Base-by-base conservation (phyloP, 1,284 basidiomycete genomes). In the Cutaneotrichosporon daszewskae region DNA sequence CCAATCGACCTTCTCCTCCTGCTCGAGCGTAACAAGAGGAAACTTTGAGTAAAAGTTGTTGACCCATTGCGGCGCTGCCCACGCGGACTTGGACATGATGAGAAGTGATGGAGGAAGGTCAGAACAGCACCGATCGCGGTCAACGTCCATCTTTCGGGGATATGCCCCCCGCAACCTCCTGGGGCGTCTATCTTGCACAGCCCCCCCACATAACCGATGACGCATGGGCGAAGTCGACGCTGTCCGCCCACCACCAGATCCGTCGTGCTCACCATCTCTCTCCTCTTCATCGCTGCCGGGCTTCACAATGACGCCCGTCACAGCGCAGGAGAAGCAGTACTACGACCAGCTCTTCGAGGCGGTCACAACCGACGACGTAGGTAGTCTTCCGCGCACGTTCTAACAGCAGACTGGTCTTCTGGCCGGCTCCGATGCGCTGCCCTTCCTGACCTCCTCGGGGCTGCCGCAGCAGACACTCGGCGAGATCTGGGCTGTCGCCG, bases 401-500 rank as follows among this genome's bases (percentile, higher is more conserved):
- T 26, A 6, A 31, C 16, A 17, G 18, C 47, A 87, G 73, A 76
- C 83, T 40, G 87, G 86, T 18, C 79, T 88, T 49, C 74, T 94
- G 61, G 85, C 85, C 16, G 87, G 88, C 57, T 85, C 88, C 49
- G 81, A 84, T 55, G 89, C 87, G 29, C 82, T 91, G 64, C 80
- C 79, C 61, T 74, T 89, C 44, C 86, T 92, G 59, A 76, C 79
- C 47, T 83, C 86, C 43, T 83, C 87, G 34, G 84, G 84, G 58
- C 78, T 94, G 43, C 72, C 80, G 23, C 81, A 87, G 8, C 73
- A 77, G n/a, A 76, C 79, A 26, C 82, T 98, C 47, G 90, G 91
- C 32, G 86, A 95, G 74, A 84, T 99, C 58, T 99, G 95, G 94
- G 79, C 77, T 42, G 73, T 97, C 49, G 84, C 91, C 31, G 95